A percentile compares a stretch with the other conserved stretches of the same genome.
These are phyloP conservation scores for Begonia fuchsioides DNA, from an alignment of 306 rosid species.

Conservation along the genomic window DNA sequence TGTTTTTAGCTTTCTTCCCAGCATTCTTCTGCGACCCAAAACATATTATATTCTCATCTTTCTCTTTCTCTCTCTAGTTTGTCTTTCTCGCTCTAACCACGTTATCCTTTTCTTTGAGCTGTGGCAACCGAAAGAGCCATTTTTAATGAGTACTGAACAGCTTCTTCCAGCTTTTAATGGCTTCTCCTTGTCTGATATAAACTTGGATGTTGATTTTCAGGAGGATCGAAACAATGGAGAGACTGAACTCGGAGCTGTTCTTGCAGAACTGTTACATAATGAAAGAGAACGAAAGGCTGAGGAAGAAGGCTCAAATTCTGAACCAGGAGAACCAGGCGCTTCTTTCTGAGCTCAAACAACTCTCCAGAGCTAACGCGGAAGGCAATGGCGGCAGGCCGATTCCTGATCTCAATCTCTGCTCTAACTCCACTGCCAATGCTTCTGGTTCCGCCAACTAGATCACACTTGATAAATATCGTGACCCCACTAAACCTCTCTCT, in stretches of 20 bases:
- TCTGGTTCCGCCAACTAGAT: conserved; percentile 46
- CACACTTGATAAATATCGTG: conserved; percentile 12
- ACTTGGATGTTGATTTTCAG: neutral
- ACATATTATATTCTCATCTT: neutral
- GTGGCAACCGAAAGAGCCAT: conserved; percentile 59
- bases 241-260: conserved; percentile 86
- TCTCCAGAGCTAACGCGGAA: conserved; percentile 42
- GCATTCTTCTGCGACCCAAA: too few relatives aligned
- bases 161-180: conserved; percentile 1
- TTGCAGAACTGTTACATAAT: conserved; percentile 91
- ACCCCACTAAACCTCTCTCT: conserved; percentile 38
- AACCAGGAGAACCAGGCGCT: conserved; percentile 91
- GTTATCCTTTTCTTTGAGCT: conserved; percentile 67
- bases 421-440: conserved; percentile 37
- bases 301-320: conserved; percentile 93
- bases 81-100: conserved; percentile 8
- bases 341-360: conserved; percentile 80
- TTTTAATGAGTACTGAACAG: too few relatives aligned
- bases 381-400: conserved; percentile 21
- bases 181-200: neutral
- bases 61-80: too few relatives aligned
- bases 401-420: conserved; percentile 57
- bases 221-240: conserved; percentile 41
- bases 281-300: conserved; percentile 84
- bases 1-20: too few relatives aligned